Base-by-base conservation (phyloP, 2,329 filamentous ascomycete species). In the Aspergillus costaricaensis region DNA sequence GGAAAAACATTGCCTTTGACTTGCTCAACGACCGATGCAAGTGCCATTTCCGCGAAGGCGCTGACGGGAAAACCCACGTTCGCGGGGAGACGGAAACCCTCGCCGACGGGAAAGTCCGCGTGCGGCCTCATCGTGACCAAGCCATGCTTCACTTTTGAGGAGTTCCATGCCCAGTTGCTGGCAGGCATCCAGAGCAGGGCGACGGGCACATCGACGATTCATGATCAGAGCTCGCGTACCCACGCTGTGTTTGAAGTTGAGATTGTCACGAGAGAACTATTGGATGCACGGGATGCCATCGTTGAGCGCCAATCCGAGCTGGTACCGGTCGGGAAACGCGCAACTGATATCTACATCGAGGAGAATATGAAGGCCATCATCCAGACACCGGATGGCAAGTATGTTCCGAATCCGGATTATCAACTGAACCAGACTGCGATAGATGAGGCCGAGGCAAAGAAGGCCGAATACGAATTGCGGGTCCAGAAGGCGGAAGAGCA, bases 151-250 rank as follows among this genome's bases (percentile, higher is more conserved):
- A 71, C 50, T 1, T 77, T 76, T 43, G 74, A 74, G 1, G 62
- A 73, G 0, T 55, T 81, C 3, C 68, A 63, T 3, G 21, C 57
- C 1, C 67, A 69, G 48, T 58, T 81, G 0, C 63, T 68, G 2
- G 43, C 65, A 79, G 1, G 64, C 67, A 10, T 61, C 68, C 5
- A 65, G 78, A 19, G 67, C 3, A 65, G 78, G 17, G 67, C 70
- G 3, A 76, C 72, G 0, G 78, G 77, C 2, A 70, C 74, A 5
- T 81, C 79, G 2, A 73, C 70, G 0, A 63, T 80, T 0, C 79
- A 81, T 60, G 75, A 81, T 53, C 72, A 80, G 58, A 81, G 79
- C 58, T 81, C 79, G 0, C 71, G 79, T 3, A 80, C 79, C 0
- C 79, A 81, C 63, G 79, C 79, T 0, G 67, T 81, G 0, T 51